These are phyloP conservation scores for Isabelozyma rhagii DNA, from an alignment of 805 yeast genomes.

Conservation along the genomic window DNA sequence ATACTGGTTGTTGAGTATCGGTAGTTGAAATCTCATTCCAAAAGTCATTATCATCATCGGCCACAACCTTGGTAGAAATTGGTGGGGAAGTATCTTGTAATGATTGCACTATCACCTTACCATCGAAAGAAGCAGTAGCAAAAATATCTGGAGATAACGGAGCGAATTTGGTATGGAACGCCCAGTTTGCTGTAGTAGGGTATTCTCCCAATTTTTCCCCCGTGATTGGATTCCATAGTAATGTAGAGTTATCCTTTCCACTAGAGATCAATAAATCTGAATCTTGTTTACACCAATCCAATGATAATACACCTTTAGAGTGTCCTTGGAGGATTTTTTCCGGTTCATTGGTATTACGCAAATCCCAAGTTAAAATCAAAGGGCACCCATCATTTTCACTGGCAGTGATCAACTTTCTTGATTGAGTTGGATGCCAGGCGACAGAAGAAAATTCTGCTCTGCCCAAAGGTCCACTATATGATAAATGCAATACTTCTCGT, in stretches of 20 bases:
- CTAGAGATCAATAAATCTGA: slow-evolving; percentile 76
- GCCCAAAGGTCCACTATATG: slow-evolving; percentile 53
- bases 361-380: slow-evolving; percentile 85
- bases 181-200: slow-evolving; percentile 93
- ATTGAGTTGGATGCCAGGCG: slow-evolving; percentile 91
- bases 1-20: slow-evolving; percentile 70
- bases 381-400: slow-evolving; percentile 80
- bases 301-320: slow-evolving; percentile 78
- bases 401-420: slow-evolving; percentile 86
- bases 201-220: slow-evolving; percentile 78
- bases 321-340: slow-evolving; percentile 75
- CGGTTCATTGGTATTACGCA: slow-evolving; percentile 92
- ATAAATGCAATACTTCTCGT: slow-evolving; percentile 83
- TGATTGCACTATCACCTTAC: slow-evolving; percentile 75
- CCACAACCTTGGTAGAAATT: slow-evolving; percentile 37
- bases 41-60: slow-evolving; percentile 68
- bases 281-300: slow-evolving; percentile 93
- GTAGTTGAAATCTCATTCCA: slow-evolving; percentile 76
- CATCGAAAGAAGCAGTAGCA: slow-evolving; percentile 86
- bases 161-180: slow-evolving; percentile 83
- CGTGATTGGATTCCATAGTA: slow-evolving; percentile 84
- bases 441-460: slow-evolving; percentile 76
- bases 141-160: slow-evolving; percentile 85
- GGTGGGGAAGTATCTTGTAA: slow-evolving; percentile 81
- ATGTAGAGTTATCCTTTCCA: slow-evolving; percentile 86